Evolutionary conservation across 75 land plant species (phyloP).

Genomic region (Pinus taeda): DNA sequence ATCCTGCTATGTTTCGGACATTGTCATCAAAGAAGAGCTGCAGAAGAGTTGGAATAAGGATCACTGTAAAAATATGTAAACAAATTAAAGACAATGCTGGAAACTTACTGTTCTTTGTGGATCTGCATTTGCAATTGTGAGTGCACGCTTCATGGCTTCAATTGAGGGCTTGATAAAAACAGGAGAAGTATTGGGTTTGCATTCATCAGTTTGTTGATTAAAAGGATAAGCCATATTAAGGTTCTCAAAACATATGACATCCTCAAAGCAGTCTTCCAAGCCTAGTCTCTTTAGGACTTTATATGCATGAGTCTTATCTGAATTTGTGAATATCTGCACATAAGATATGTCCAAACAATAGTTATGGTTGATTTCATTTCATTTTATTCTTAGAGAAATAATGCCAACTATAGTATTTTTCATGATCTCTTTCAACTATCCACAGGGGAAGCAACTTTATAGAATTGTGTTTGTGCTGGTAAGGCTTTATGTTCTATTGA

Average conservation of each 20-base stretch:
- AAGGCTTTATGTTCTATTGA: neutral
- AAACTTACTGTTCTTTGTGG: constrained; percentile 30
- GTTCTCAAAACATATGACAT: constrained; percentile 49
- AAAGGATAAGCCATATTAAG: constrained; percentile 14
- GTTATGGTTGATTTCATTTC: no score
- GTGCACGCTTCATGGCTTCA: constrained; percentile 34
- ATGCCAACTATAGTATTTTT: no score
- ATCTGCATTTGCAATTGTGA: constrained; percentile 24
- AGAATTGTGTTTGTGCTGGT: constrained; percentile 10
- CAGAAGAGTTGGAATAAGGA: neutral
- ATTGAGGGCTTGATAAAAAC: constrained; percentile 40
- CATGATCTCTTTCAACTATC: constrained; percentile 70
- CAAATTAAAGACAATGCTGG: neutral
- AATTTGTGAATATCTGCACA: constrained; percentile 49
- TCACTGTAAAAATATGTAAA: neutral
- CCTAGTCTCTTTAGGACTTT: constrained; percentile 26
- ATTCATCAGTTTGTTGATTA: neutral
- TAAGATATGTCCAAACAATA: neutral
- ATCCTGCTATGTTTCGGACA: constrained; percentile 50
- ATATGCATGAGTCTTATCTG: constrained; percentile 39
- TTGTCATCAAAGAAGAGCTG: constrained; percentile 75
- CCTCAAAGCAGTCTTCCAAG: constrained; percentile 43
- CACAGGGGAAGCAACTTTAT: constrained; percentile 30
- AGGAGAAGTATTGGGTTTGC: neutral
- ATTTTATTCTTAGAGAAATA: no score